phyloP scores from a whole-genome alignment of 495 filamentous ascomycete species.

The Xylaria telfairii region DNA sequence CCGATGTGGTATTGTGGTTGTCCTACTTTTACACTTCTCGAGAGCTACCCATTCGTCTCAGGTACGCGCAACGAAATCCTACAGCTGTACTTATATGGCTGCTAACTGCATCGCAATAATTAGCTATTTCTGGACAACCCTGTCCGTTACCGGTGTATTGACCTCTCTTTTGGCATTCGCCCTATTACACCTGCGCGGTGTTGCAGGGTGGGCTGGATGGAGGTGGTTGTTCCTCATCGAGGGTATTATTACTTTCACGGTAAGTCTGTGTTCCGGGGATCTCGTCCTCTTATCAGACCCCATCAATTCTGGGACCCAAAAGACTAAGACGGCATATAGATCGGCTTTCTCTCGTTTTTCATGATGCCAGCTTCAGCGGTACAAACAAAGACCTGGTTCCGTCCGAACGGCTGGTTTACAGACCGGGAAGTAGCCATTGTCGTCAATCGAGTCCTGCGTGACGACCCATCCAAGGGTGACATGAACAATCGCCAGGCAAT shows the following conservation, averaged over 20 bases:
- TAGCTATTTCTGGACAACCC: slow-evolving; percentile 61
- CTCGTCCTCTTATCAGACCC: neutral
- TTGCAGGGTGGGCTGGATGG: slow-evolving; percentile 63
- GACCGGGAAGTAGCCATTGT: slow-evolving; percentile 60
- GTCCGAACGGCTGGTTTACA: slow-evolving; percentile 58
- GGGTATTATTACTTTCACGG: slow-evolving; percentile 56
- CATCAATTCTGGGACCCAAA: neutral
- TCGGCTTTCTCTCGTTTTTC: slow-evolving; percentile 60
- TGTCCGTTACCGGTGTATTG: slow-evolving; percentile 57
- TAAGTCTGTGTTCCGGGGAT: neutral
- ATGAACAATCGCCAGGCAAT: slow-evolving; percentile 69
- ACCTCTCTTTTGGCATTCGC: slow-evolving; percentile 60
- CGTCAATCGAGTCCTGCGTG: slow-evolving; percentile 56
- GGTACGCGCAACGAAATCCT: neutral
- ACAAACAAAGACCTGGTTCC: slow-evolving; percentile 58
- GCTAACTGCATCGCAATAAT: neutral
- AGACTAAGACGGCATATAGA: slow-evolving; percentile 1
- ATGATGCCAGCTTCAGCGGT: slow-evolving; percentile 62
- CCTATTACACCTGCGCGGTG: slow-evolving; percentile 59
- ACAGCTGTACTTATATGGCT: neutral
- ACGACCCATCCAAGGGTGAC: slow-evolving; percentile 63
- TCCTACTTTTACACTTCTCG: slow-evolving; percentile 61
- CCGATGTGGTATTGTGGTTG: slow-evolving; percentile 56
- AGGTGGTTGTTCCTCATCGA: slow-evolving; percentile 65
- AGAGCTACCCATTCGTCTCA: slow-evolving; percentile 56